Percentiles rank a stretch among this genome's conserved stretches.
phyloP scores from a whole-genome alignment of 208 protist genomes.

The Trypanosoma platydactyli region DNA sequence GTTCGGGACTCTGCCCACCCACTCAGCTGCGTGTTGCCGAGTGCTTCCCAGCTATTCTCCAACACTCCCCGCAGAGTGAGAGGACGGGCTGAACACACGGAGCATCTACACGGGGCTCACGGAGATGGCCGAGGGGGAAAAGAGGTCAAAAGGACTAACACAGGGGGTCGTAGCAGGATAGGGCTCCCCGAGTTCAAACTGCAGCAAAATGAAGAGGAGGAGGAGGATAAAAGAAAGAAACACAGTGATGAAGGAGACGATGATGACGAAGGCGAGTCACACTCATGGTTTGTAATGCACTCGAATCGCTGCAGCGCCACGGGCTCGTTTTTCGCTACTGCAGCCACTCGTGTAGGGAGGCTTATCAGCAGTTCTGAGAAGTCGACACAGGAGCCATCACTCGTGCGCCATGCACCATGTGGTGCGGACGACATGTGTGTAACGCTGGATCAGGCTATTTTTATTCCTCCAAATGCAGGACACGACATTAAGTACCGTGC shows the following conservation, averaged over 20 bases:
- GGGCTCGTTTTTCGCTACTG: conserved; percentile 14
- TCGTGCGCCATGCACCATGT: neutral
- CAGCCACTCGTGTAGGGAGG: neutral
- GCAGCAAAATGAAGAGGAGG: neutral
- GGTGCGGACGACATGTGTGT: conserved; percentile 17
- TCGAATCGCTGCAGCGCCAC: conserved; percentile 48
- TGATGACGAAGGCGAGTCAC: conserved; percentile 24
- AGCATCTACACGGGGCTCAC: too few species aligned
- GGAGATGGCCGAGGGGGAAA: too few species aligned
- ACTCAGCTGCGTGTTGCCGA: neutral
- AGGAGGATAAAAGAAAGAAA: too few species aligned
- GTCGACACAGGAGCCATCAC: neutral
- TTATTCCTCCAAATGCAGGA: conserved; percentile 44
- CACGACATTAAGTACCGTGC: conserved; percentile 27
- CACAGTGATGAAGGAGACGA: conserved; percentile 13
- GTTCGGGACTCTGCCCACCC: neutral
- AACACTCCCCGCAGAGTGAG: neutral
- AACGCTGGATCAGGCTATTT: conserved; percentile 48
- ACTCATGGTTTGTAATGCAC: conserved; percentile 52
- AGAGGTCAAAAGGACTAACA: too few species aligned
- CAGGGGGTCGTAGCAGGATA: too few species aligned
- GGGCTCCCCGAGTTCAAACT: neutral
- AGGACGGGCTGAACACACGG: neutral
- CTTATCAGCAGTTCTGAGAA: conserved; percentile 13
- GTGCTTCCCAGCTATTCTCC: neutral